Base-by-base conservation (phyloP, 2,329 filamentous ascomycete species). In the Verticillium klebahnii region DNA sequence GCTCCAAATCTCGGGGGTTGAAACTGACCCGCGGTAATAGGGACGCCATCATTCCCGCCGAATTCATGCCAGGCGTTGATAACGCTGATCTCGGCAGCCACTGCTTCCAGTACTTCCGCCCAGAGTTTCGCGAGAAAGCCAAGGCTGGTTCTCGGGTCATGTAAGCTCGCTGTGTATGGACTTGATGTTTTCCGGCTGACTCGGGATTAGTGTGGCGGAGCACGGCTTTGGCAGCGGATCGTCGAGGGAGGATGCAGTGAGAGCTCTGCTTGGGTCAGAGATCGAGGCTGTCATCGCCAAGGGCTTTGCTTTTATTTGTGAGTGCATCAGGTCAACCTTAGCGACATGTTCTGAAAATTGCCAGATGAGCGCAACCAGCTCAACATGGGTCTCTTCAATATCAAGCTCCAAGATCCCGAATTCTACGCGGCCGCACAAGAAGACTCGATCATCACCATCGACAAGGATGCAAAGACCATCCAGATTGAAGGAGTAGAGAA, bases 61-160 rank as follows among this genome's bases (percentile, higher is more conserved):
- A 67, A 25, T 65, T 65, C 19, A 64, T 66, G 65, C 61, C 64
- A 12, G 62, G 61, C 14, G 52, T 66, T 1, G 66, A 67, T 36
- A 68, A 68, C 25, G 60, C 65, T 8, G 67, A 68, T 23, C 63
- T 68, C 0, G 67, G 67, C 31, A 64, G 59, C 31, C 67, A 68
- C 34, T 67, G 67, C 39, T 66, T 68, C 45, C 61, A 68, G 37
- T 65, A 66, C 34, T 65, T 59, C 32, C 61, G 61, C 1, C 63
- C 67, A 1, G 62, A 63, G 19, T 68, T 67, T 39, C 58, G 67
- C 19, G 60, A 63, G 17, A 67, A 61, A 56, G 61, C 23, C 1
- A 63, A 40, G 2, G 52, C 57, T 17, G 65, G 64, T 2, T 64
- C 64, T 8, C 31, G 57, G 2, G 23, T 66, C 11, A 66, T 66